These are phyloP conservation scores for Neospora caninum DNA, from an alignment of 169 alveolate species.

Conservation along the genomic window DNA sequence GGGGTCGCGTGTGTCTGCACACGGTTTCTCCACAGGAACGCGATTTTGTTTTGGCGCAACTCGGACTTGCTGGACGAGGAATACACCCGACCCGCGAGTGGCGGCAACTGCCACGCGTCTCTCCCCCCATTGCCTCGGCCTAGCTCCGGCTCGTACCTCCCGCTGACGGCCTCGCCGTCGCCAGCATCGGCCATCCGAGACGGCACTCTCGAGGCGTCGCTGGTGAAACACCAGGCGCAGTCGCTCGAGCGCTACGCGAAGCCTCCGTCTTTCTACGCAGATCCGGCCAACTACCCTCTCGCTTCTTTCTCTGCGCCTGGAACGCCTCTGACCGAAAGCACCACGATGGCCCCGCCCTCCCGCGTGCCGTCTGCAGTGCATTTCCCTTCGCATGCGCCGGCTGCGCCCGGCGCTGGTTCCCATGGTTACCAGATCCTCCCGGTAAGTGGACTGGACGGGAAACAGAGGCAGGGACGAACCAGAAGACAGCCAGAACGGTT, in stretches of 20 bases:
- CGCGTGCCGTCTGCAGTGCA: background rate
- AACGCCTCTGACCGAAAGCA: background rate
- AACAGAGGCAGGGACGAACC: too few relatives aligned
- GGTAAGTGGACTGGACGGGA: background rate
- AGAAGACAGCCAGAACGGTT: too few relatives aligned
- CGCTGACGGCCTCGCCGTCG: background rate
- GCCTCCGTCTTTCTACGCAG: background rate
- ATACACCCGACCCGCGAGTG: background rate
- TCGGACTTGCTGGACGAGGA: slow-evolving; percentile 11
- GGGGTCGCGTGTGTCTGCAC: too few relatives aligned
- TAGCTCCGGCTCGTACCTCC: background rate
- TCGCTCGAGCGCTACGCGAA: background rate
- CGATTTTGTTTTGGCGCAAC: slow-evolving; percentile 6
- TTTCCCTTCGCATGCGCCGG: background rate
- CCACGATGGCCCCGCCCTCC: background rate
- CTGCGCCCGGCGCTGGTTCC: background rate
- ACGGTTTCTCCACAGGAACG: background rate
- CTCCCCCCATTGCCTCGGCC: background rate
- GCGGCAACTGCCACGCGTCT: background rate
- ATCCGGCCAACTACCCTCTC: background rate
- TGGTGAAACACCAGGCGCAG: background rate
- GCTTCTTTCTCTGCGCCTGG: background rate
- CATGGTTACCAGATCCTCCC: background rate
- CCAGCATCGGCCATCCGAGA: background rate
- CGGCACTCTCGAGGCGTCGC: background rate